A percentile compares a stretch with the other conserved stretches of the same genome.
Conservation (phyloP, 2,329 filamentous ascomycete species). For the Apiospora koreana region DNA sequence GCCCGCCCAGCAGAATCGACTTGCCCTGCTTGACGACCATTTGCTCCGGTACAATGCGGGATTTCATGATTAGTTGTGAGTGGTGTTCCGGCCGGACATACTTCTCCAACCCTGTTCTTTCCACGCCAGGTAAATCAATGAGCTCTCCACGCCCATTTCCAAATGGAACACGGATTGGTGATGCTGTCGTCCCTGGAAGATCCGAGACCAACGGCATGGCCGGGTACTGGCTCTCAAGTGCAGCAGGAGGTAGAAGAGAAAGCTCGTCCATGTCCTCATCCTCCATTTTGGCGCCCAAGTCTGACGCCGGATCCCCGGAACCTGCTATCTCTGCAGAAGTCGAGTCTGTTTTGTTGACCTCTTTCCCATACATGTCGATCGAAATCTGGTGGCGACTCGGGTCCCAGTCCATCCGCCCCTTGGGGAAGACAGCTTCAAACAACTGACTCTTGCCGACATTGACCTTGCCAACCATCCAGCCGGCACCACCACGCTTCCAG, state of each 20-base stretch:
- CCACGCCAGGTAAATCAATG: slow-evolving; percentile 87
- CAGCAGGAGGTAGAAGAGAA: slow-evolving; percentile 74
- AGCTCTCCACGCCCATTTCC: slow-evolving; percentile 85
- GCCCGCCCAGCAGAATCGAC: slow-evolving; percentile 80
- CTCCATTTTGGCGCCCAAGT: slow-evolving; percentile 21
- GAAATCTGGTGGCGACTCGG: slow-evolving; percentile 39
- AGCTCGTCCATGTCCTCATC: slow-evolving; percentile 36
- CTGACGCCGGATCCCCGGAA: neutral
- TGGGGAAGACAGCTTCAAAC: slow-evolving; percentile 85
- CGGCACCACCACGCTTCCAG: slow-evolving; percentile 77
- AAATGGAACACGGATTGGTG: slow-evolving; percentile 90
- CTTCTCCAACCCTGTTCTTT: slow-evolving; percentile 70
- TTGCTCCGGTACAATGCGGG: slow-evolving; percentile 73
- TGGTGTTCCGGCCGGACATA: slow-evolving; percentile 70
- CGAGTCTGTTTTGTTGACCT: neutral
- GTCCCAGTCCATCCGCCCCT: slow-evolving; percentile 55
- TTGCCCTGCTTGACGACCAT: slow-evolving; percentile 72
- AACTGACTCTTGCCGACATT: slow-evolving; percentile 97
- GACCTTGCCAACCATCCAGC: slow-evolving; percentile 97
- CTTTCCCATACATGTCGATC: slow-evolving; percentile 31
- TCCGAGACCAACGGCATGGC: slow-evolving; percentile 84
- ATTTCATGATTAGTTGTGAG: slow-evolving; percentile 74
- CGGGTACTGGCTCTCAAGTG: slow-evolving; percentile 73
- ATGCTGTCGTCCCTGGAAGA: slow-evolving; percentile 90
- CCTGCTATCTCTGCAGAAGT: neutral